Conservation (phyloP, 2,329 filamentous ascomycete species). For the Claviceps citrina region DNA sequence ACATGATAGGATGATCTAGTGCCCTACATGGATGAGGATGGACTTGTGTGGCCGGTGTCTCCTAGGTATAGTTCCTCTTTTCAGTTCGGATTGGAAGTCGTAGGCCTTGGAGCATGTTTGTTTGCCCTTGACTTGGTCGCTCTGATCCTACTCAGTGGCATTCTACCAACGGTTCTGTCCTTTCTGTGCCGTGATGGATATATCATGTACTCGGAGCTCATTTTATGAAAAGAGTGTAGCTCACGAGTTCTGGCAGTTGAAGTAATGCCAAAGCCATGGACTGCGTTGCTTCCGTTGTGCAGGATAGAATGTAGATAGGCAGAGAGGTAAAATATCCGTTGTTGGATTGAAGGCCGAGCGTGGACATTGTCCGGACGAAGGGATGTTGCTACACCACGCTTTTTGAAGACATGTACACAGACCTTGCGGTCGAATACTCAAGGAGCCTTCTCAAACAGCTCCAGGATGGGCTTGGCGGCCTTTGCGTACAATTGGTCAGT, state of each 20-base stretch:
- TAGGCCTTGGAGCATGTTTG: neutral
- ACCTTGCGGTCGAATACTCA: constrained; percentile 14
- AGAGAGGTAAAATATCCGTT: neutral
- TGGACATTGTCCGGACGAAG: neutral
- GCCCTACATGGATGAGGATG: neutral
- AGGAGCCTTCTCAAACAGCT: constrained; percentile 62
- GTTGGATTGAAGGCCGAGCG: neutral
- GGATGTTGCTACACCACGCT: neutral
- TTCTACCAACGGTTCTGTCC: neutral
- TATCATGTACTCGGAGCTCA: neutral
- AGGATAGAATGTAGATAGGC: neutral
- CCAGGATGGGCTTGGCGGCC: constrained; percentile 80
- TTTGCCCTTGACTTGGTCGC: neutral
- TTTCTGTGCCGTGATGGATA: neutral
- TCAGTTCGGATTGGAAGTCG: neutral
- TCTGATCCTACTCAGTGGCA: neutral
- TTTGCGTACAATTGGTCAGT: constrained; percentile 17
- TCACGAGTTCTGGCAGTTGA: too few relatives aligned
- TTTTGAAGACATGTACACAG: neutral
- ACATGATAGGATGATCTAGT: too few relatives aligned
- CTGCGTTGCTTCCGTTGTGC: neutral
- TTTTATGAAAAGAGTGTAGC: neutral
- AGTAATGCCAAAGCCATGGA: neutral
- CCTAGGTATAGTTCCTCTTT: too few relatives aligned
- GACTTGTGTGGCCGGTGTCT: too few relatives aligned